Percentiles rank a stretch among this genome's conserved stretches.
Evolutionary conservation across 73 alveolate genomes (phyloP).

Genomic region (Paramecium octaurelia): DNA sequence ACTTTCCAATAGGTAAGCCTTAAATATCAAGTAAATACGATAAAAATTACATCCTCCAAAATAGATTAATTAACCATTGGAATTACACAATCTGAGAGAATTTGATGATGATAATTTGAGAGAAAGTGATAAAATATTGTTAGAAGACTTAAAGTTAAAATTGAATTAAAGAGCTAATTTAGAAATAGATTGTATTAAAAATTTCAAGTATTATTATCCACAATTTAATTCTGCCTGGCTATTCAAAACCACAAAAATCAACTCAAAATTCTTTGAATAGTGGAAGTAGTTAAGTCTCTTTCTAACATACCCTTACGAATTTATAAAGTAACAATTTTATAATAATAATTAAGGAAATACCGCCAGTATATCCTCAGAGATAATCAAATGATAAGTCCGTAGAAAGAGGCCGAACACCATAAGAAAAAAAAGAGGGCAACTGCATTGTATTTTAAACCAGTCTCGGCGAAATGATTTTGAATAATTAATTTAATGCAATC

Average conservation of each 20-base stretch:
- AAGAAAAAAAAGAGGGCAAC: background rate
- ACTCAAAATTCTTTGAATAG: background rate
- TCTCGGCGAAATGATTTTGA: background rate
- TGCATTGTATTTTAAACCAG: background rate
- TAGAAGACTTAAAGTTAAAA: background rate
- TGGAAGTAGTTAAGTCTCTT: background rate
- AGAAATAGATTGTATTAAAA: background rate
- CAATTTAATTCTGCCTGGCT: background rate
- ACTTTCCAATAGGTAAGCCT: background rate
- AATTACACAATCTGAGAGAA: background rate
- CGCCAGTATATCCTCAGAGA: background rate
- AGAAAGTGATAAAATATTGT: background rate
- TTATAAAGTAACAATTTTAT: background rate
- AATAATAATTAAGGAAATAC: background rate
- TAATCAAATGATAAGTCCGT: background rate
- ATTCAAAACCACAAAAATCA: background rate
- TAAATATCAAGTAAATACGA: background rate
- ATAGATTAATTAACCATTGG: background rate
- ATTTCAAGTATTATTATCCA: slow-evolving; percentile 28
- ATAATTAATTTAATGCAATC: background rate
- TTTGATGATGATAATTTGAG: background rate
- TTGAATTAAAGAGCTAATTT: background rate
- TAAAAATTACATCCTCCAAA: background rate
- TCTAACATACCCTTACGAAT: background rate
- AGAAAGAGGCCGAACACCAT: background rate